Percentiles rank a stretch among this genome's conserved stretches.
These are phyloP conservation scores for Coniochaeta sp. DNA, from an alignment of 2,329 filamentous ascomycete genomes.

Conservation along the genomic window DNA sequence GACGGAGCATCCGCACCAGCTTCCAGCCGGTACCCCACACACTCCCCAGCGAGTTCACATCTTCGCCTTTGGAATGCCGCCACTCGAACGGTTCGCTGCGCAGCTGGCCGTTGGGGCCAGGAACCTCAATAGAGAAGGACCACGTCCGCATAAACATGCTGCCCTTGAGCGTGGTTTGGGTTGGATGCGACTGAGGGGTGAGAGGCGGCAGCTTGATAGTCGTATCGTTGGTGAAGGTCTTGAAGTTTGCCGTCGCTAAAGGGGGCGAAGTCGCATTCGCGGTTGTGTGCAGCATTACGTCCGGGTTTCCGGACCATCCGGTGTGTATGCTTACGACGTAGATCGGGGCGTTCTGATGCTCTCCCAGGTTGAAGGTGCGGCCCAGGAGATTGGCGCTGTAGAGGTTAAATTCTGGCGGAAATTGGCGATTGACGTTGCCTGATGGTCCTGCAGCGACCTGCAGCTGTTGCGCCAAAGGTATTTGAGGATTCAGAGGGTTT, in stretches of 20 bases:
- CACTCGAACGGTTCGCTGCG: conserved; percentile 32
- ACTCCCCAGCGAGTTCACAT: conserved; percentile 22
- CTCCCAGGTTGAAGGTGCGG: conserved; percentile 19
- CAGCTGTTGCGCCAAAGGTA: not conserved
- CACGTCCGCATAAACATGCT: conserved; percentile 13
- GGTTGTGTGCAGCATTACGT: conserved; percentile 25
- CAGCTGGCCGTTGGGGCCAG: conserved; percentile 10
- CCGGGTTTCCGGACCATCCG: conserved; percentile 16
- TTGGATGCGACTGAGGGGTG: conserved; percentile 5
- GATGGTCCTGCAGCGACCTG: not conserved
- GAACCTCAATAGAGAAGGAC: conserved; percentile 26
- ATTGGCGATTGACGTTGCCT: conserved; percentile 14
- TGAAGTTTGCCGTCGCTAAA: conserved; percentile 19
- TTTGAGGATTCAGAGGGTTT: not conserved
- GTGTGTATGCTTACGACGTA: conserved; percentile 21
- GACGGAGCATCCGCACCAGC: conserved; percentile 28
- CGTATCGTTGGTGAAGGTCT: conserved; percentile 8
- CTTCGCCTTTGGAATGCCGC: conserved; percentile 27
- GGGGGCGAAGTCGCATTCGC: conserved; percentile 17
- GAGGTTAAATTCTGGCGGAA: conserved; percentile 23
- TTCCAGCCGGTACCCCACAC: conserved; percentile 28
- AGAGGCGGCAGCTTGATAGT: conserved; percentile 21
- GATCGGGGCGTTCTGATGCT: conserved; percentile 20
- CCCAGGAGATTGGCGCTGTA: conserved; percentile 13
- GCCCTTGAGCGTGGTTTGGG: conserved; percentile 7